Evolutionary conservation across 441 rosid genomes (phyloP), one percentile per base, ranked within the genome.

Genomic region (Mallotus japonicus): DNA sequence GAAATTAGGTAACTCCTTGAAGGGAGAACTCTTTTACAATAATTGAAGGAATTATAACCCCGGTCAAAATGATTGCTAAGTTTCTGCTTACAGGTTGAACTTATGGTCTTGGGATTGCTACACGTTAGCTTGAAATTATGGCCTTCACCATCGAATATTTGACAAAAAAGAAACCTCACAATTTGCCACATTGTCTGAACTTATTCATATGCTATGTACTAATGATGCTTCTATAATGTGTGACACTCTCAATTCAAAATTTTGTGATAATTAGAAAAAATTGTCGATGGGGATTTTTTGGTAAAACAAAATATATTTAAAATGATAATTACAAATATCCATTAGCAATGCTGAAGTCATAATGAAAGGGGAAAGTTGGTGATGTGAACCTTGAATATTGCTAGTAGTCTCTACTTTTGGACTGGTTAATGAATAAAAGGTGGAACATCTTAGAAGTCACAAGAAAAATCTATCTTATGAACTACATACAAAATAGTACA

Each of bases 251-350:
- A 64, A 6, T 64, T 19, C 37, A 65, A 51, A 24, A 20, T 65
- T 65, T 22, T 34, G 40, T 34, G 40, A 12, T 28, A 9, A 44
- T 19, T 50, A 14, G 19, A 14, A 8, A 14, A 2, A 24, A 24
- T 24, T 49, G 10, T 16, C 14, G 1, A 13, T 15, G 8, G 2
- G 8, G 15, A 47, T 59, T 58, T n/a, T 32, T 57, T 50, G 28
- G 17, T 32, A 61, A 20, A 71, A 17, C 67, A 17, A 71, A 61
- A 50, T 24, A 66, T 14, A 66, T 50, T 42, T 60, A 40, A 37
- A 47, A 20, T 20, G 68, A 13, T 5, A 65, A 14, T 1, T 58
- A 16, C 15, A 70, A 69, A 20, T 42, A 19, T 24, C 24, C 20
- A 34, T 8, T 5, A 68, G 50, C n/a, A 19, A 6, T 68, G 20